Conservation (phyloP, 345 rosid genomes). For the Clausena lansium region DNA sequence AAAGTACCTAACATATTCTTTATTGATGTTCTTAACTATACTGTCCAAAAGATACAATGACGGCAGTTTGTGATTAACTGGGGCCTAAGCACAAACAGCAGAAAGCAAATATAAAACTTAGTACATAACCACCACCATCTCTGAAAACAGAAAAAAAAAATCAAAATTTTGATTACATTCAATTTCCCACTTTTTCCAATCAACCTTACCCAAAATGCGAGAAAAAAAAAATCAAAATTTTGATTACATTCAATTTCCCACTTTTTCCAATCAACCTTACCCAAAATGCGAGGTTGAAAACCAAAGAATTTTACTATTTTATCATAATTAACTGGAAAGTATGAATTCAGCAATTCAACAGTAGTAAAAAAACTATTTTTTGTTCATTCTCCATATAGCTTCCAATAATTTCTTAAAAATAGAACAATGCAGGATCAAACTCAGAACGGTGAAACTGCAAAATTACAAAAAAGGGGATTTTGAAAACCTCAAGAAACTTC, state of each 20-base stretch:
- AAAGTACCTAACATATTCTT: conserved; percentile 74
- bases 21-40: conserved; percentile 89
- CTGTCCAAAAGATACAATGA: conserved; percentile 95
- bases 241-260: neutral
- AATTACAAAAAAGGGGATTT: neutral
- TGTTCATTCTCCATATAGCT: neutral
- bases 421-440: neutral
- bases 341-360: neutral
- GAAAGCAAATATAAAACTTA: conserved; percentile 8
- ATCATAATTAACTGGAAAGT: neutral
- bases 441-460: neutral
- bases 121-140: neutral
- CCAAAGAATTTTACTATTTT: neutral
- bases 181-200: neutral
- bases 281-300: neutral
- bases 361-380: neutral
- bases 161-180: neutral
- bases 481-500: neutral
- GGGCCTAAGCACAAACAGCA: conserved; percentile 51
- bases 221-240: no score
- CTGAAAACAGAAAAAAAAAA: neutral
- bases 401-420: neutral
- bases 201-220: neutral
- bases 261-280: neutral
- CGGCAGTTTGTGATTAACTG: conserved; percentile 86